Conservation (phyloP, 1,284 basidiomycete genomes). For the Inonotus obliquus region DNA sequence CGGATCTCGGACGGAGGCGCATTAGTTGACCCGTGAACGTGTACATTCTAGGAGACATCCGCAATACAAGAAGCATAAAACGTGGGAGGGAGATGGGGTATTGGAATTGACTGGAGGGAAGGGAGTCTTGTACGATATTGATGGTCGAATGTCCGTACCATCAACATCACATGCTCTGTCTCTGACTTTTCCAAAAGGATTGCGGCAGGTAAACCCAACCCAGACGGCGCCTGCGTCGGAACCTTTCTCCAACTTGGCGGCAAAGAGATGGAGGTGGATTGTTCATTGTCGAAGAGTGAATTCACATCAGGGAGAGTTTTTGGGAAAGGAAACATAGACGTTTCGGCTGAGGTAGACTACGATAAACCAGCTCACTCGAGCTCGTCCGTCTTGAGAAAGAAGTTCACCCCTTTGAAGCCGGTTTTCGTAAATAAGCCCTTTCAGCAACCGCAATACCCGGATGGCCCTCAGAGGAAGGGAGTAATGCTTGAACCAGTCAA, state of each 20-base stretch:
- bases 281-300: conserved; percentile 47
- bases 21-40: not conserved
- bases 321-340: conserved; percentile 29
- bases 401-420: conserved; percentile 39
- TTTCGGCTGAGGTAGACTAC: conserved; percentile 22
- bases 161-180: not conserved
- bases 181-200: conserved; percentile 29
- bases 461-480: conserved; percentile 24
- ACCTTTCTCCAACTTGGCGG: conserved; percentile 55
- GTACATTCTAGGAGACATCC: conserved; percentile 57
- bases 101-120: conserved; percentile 46
- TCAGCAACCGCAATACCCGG: conserved; percentile 23
- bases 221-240: conserved; percentile 39
- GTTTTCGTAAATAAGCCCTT: conserved; percentile 29
- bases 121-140: conserved; percentile 53
- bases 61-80: conserved; percentile 86
- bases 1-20: not conserved
- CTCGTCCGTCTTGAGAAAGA: conserved; percentile 31
- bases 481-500: conserved; percentile 41
- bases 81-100: conserved; percentile 85
- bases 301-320: conserved; percentile 66
- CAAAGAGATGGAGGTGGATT: conserved; percentile 70
- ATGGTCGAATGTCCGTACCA: conserved; percentile 51
- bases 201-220: conserved; percentile 36
- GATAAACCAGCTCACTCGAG: conserved; percentile 21